Conservation (phyloP, 2,329 filamentous ascomycete genomes). For the Fusarium sp. region DNA sequence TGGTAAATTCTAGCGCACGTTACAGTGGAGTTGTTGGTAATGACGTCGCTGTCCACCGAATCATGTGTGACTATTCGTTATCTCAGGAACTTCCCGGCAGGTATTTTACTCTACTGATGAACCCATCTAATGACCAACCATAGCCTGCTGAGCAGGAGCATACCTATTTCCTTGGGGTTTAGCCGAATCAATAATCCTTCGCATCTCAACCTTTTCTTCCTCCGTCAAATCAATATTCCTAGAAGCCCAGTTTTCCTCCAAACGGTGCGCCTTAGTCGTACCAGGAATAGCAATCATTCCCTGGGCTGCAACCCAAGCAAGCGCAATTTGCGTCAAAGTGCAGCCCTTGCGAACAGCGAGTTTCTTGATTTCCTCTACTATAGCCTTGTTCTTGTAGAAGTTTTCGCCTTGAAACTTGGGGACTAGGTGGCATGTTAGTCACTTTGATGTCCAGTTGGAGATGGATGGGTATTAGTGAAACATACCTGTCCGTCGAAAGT, state of each 20-base stretch:
- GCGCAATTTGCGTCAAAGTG: background rate
- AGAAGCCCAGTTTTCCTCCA: constrained; percentile 8
- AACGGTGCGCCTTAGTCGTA: background rate
- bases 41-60: background rate
- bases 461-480: too few relatives aligned
- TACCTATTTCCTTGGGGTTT: constrained; percentile 3
- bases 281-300: constrained; percentile 17
- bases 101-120: background rate
- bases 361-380: constrained; percentile 7
- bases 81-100: too few relatives aligned
- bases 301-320: constrained; percentile 6
- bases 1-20: background rate
- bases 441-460: too few relatives aligned
- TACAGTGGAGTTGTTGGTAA: background rate
- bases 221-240: background rate
- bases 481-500: background rate
- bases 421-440: fast-evolving
- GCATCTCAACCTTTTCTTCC: background rate
- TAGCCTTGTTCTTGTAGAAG: constrained; percentile 6
- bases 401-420: constrained; percentile 15
- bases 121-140: constrained; percentile 2
- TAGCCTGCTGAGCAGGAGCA: background rate
- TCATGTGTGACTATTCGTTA: background rate
- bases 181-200: background rate
- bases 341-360: background rate